A percentile compares a stretch with the other conserved stretches of the same genome.
These are phyloP conservation scores for Neofusicoccum parvum DNA, from an alignment of 2,329 filamentous ascomycete genomes.

Conservation along the genomic window DNA sequence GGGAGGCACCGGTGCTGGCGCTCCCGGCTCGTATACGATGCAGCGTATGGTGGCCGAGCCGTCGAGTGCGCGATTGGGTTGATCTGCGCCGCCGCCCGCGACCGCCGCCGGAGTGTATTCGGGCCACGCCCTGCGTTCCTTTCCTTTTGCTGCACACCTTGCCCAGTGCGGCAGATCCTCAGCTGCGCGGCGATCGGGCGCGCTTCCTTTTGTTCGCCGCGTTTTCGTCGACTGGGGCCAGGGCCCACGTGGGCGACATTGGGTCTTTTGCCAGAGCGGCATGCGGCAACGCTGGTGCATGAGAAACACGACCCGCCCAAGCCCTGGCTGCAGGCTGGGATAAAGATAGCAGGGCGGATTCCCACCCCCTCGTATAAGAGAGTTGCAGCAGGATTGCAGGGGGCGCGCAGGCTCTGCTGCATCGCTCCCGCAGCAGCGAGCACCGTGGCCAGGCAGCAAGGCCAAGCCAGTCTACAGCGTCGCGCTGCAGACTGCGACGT, in stretches of 20 bases:
- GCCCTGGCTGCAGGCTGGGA: neutral
- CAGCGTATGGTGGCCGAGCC: too few relatives aligned
- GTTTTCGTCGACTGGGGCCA: neutral
- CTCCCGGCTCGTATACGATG: neutral
- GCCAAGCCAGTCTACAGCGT: neutral
- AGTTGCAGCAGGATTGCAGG: slow-evolving; percentile 15
- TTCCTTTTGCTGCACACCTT: neutral
- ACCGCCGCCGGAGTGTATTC: neutral
- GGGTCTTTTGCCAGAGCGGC: neutral
- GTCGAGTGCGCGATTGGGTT: too few relatives aligned
- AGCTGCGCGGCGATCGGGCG: neutral
- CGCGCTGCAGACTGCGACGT: neutral
- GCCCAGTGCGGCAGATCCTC: neutral
- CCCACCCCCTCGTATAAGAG: slow-evolving; percentile 2
- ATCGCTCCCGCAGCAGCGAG: neutral
- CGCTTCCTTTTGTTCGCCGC: too few relatives aligned
- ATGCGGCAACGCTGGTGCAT: neutral
- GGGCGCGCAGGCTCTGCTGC: neutral
- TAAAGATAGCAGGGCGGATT: slow-evolving; percentile 10
- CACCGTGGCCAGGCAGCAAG: neutral
- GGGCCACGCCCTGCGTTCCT: neutral
- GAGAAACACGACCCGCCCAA: neutral
- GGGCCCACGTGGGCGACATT: neutral
- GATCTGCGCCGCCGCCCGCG: too few relatives aligned
- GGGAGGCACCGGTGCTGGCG: neutral